Evolutionary conservation across 176 grass and related monocot genomes (phyloP).

Genomic region (Themeda triandra): DNA sequence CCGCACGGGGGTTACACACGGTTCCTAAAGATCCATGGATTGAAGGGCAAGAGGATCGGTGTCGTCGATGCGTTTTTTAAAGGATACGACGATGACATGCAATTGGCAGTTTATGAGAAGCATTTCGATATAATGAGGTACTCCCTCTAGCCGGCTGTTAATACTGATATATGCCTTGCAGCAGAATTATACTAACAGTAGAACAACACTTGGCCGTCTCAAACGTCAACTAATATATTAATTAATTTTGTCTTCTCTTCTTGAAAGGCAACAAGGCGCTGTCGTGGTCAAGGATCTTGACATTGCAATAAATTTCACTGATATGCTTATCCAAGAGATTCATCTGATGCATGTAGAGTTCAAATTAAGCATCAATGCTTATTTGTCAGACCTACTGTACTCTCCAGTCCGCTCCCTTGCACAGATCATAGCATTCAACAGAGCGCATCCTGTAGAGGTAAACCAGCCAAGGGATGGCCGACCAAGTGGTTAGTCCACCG

Average conservation of each 20-base stretch:
- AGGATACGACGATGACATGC: not conserved
- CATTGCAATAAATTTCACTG: slow-evolving; percentile 20
- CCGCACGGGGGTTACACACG: slow-evolving; percentile 45
- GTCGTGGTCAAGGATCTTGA: slow-evolving; percentile 36
- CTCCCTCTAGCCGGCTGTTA: no score
- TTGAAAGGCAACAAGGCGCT: slow-evolving; percentile 41
- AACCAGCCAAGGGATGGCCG: no score
- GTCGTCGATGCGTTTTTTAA: slow-evolving; percentile 29
- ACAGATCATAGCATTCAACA: slow-evolving; percentile 59
- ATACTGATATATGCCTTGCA: no score
- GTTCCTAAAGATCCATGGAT: slow-evolving; percentile 46
- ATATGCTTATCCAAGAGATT: no score
- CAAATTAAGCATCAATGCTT: slow-evolving; percentile 49
- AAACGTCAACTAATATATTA: no score
- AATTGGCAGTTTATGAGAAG: not conserved
- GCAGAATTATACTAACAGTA: no score
- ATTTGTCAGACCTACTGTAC: slow-evolving; percentile 31
- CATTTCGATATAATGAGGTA: slow-evolving; percentile 55
- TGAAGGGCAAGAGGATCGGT: slow-evolving; percentile 54
- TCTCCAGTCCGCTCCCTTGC: slow-evolving; percentile 56
- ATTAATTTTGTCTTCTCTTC: no score
- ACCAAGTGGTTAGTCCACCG: no score
- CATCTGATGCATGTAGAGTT: no score
- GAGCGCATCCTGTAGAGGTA: slow-evolving; percentile 17
- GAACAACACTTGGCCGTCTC: no score